These are phyloP conservation scores for Serendipita sp. DNA, from an alignment of 768 basidiomycete species.

Conservation along the genomic window DNA sequence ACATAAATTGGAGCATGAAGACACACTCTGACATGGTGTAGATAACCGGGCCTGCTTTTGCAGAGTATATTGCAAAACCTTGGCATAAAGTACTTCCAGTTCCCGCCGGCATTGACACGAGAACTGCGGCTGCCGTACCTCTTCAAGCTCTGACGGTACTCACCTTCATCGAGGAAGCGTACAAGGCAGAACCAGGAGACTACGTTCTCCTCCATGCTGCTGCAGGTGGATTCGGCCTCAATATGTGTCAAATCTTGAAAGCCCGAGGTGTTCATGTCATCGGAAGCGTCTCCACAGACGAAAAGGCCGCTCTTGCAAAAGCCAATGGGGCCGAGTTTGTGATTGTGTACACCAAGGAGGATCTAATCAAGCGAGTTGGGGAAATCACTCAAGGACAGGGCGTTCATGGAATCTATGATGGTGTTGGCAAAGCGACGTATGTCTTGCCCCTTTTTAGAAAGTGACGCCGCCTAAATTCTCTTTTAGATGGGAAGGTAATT, in stretches of 20 bases:
- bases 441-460: constrained; percentile 17
- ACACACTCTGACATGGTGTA: constrained; percentile 12
- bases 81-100: constrained; percentile 49
- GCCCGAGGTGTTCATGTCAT: constrained; percentile 75
- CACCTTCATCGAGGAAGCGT: constrained; percentile 68
- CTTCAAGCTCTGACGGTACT: constrained; percentile 69
- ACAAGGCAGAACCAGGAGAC: constrained; percentile 67
- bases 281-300: constrained; percentile 74
- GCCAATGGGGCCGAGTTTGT: constrained; percentile 74
- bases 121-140: constrained; percentile 46
- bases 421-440: constrained; percentile 92
- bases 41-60: constrained; percentile 26
- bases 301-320: constrained; percentile 70
- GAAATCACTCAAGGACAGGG: constrained; percentile 66
- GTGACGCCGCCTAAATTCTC: not conserved
- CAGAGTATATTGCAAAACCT: constrained; percentile 55
- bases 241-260: constrained; percentile 53
- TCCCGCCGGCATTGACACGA: constrained; percentile 42
- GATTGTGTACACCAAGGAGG: constrained; percentile 56
- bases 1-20: not conserved
- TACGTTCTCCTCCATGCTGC: constrained; percentile 76
- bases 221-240: constrained; percentile 70
- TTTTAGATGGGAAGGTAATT: constrained; percentile 56
- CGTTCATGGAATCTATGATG: constrained; percentile 80
- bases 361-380: constrained; percentile 55